These are phyloP conservation scores for Neopestalotiopsis clavispora DNA, from an alignment of 2,329 filamentous ascomycete genomes.

Conservation along the genomic window DNA sequence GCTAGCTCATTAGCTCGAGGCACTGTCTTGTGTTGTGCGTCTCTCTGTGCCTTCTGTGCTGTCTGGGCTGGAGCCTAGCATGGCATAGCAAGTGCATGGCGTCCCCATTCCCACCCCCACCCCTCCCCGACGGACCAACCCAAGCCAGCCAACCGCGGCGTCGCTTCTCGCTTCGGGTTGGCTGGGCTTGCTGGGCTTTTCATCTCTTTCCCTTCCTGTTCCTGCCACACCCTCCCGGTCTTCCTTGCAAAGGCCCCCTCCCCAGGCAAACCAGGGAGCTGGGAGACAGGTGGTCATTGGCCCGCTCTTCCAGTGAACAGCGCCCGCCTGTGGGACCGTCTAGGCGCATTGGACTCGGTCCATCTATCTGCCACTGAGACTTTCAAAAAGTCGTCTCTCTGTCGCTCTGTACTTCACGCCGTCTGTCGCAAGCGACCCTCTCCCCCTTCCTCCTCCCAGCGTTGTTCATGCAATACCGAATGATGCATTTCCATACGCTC, in stretches of 20 bases:
- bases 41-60: neutral
- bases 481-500: neutral
- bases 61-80: neutral
- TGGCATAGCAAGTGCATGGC: neutral
- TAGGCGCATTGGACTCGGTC: slow-evolving; percentile 1
- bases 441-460: neutral
- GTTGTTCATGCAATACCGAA: neutral
- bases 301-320: slow-evolving; percentile 1
- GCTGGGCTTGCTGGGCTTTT: neutral
- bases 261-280: too few relatives aligned
- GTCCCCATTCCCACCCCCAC: neutral
- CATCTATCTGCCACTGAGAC: slow-evolving; percentile 4
- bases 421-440: neutral
- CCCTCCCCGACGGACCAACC: neutral
- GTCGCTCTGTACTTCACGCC: neutral
- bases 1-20: slow-evolving; percentile 5
- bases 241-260: neutral
- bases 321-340: neutral
- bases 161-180: slow-evolving; percentile 3
- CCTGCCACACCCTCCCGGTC: neutral
- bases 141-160: neutral
- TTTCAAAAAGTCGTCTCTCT: slow-evolving; percentile 10
- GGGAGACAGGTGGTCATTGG: neutral
- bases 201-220: neutral
- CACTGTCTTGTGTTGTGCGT: neutral